Evolutionary conservation across 208 protist genomes (phyloP).

Genomic region (Trypanosoma platydactyli): DNA sequence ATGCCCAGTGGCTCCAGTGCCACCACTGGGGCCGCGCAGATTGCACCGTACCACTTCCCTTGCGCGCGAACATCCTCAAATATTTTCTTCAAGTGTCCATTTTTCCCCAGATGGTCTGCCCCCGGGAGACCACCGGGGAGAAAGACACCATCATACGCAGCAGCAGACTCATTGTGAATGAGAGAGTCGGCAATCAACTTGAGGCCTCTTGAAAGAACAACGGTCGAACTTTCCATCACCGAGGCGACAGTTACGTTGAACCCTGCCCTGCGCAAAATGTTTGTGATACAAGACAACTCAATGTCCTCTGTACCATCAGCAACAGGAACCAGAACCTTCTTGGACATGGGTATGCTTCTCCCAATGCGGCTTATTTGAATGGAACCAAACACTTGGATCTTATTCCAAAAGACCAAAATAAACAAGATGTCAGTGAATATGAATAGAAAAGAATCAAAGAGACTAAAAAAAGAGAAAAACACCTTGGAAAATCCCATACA

Average conservation of each 20-base stretch:
- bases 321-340: constrained; percentile 78
- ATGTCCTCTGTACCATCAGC: constrained; percentile 88
- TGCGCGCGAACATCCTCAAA: constrained; percentile 50
- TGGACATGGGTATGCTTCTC: constrained; percentile 28
- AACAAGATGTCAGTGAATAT: neutral
- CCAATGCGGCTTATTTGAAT: neutral
- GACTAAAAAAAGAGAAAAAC: neutral
- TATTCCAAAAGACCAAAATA: constrained; percentile 15
- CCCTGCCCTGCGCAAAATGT: constrained; percentile 70
- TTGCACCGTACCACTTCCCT: constrained; percentile 81
- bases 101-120: constrained; percentile 64
- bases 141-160: constrained; percentile 74
- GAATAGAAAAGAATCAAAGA: neutral
- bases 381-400: neutral
- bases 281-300: constrained; percentile 82
- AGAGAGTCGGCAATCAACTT: constrained; percentile 57
- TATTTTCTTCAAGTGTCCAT: constrained; percentile 64
- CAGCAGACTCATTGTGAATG: constrained; percentile 58
- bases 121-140: constrained; percentile 81
- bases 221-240: constrained; percentile 58
- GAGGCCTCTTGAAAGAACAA: constrained; percentile 66
- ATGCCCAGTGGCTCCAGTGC: constrained; percentile 68
- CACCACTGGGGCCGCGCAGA: constrained; percentile 79
- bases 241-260: constrained; percentile 79
- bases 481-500: neutral